Percentiles rank a stretch among this genome's conserved stretches.
phyloP scores from a whole-genome alignment of 169 alveolate species.

The Cryptosporidium ryanae region DNA sequence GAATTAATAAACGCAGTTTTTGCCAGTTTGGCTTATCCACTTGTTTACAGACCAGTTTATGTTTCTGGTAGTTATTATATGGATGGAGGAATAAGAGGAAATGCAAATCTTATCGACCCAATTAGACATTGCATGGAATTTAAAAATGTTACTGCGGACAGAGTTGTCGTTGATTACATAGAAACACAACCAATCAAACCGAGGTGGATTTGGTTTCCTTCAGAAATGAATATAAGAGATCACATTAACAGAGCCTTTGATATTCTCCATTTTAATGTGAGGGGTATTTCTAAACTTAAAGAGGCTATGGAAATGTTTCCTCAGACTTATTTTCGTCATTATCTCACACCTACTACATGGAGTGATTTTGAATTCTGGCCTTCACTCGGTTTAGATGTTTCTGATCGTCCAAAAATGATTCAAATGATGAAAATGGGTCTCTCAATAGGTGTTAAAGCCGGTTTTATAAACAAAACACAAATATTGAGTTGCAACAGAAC shows the following conservation, averaged over 20 bases:
- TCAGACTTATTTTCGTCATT: slow-evolving; percentile 45
- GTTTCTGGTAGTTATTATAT: slow-evolving; percentile 57
- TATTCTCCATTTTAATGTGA: slow-evolving; percentile 55
- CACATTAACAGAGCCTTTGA: slow-evolving; percentile 73
- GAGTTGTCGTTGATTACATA: slow-evolving; percentile 67
- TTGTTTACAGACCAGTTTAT: slow-evolving; percentile 62
- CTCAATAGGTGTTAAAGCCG: slow-evolving; percentile 48
- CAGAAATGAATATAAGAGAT: slow-evolving; percentile 58
- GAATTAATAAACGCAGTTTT: slow-evolving; percentile 71
- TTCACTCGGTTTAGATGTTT: slow-evolving; percentile 47
- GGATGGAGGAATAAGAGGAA: slow-evolving; percentile 74
- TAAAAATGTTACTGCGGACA: slow-evolving; percentile 56
- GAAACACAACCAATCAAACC: slow-evolving; percentile 70
- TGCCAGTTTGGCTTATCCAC: slow-evolving; percentile 70
- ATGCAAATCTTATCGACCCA: slow-evolving; percentile 71
- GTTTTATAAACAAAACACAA: slow-evolving; percentile 48
- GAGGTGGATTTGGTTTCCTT: slow-evolving; percentile 43
- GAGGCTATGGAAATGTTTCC: slow-evolving; percentile 74
- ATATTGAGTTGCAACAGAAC: slow-evolving; percentile 36
- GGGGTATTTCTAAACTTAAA: slow-evolving; percentile 60
- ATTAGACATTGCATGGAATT: slow-evolving; percentile 72
- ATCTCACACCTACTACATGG: slow-evolving; percentile 58
- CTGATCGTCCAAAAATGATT: slow-evolving; percentile 63
- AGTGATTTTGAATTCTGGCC: slow-evolving; percentile 70
- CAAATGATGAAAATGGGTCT: slow-evolving; percentile 74